phyloP scores from a whole-genome alignment of 352 stramenopile genomes.

The Vaucheria bursata region DNA sequence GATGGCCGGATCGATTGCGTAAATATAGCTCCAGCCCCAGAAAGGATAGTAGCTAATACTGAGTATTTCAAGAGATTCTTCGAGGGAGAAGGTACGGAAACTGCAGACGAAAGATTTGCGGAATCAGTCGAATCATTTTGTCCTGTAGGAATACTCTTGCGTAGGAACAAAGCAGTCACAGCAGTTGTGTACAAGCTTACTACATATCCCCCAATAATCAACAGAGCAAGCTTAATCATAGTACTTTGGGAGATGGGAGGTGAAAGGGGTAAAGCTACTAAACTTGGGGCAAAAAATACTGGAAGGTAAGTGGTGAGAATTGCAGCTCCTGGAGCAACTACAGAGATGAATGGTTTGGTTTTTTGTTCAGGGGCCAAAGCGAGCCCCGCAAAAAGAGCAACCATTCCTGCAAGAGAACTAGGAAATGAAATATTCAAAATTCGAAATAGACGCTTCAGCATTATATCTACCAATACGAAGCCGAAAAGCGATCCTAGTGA shows the following conservation, averaged over 20 bases:
- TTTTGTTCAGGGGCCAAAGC: neutral
- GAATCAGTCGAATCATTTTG: neutral
- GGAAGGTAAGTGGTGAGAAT: conserved; percentile 61
- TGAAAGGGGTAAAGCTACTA: conserved; percentile 59
- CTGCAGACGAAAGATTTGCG: no score
- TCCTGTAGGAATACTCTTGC: neutral
- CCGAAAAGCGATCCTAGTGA: neutral
- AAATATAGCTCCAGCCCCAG: no score
- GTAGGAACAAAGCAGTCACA: conserved; percentile 5
- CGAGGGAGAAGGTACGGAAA: conserved; percentile 2
- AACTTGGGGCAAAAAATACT: conserved; percentile 64
- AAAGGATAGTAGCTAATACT: no score
- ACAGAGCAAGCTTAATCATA: conserved; percentile 25
- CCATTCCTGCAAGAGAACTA: conserved; percentile 18
- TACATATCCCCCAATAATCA: conserved; percentile 31
- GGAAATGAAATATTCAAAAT: conserved; percentile 2
- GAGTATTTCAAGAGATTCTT: no score
- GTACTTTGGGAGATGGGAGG: conserved; percentile 10
- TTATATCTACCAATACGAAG: conserved; percentile 5
- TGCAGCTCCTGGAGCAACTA: conserved; percentile 52
- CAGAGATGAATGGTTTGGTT: neutral
- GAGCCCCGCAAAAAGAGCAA: conserved; percentile 9
- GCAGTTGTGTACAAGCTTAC: conserved; percentile 30
- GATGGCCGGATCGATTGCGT: no score
- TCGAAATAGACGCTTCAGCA: conserved; percentile 1